Evolutionary conservation across 805 yeast genomes (phyloP), one percentile per base, ranked within the genome.

Genomic region (Metschnikowia koreensis): DNA sequence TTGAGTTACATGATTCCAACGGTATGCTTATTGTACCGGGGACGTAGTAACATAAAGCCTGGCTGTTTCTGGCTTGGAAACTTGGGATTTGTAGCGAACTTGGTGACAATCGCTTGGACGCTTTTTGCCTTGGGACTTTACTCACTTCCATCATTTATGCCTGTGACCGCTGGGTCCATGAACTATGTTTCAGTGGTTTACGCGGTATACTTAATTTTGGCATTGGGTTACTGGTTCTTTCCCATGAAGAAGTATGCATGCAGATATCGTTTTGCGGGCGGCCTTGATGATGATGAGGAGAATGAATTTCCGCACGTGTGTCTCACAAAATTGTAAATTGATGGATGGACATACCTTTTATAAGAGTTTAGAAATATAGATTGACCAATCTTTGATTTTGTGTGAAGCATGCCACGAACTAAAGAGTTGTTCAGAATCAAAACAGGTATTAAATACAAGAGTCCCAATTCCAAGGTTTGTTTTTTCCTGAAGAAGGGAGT

Each of bases 251-350:
- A 62, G 29, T 72, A 63, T 59, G 62, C 72, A 40, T 70, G 76
- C 58, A 65, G 73, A 57, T 70, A 65, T 46, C 59, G 60, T 36
- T 74, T 74, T 56, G 77, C 78, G 22, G 78, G 78, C 15, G 79
- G 79, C 11, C 57, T 66, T 50, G 68, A 65, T 27, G 66, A 66
- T 52, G 63, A 64, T 52, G 75, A 71, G 47, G 79, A 74, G 60
- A 67, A 64, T 52, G 79, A 74, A 59, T 74, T 73, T 57, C 77
- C 78, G 2, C 70, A 74, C 44, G 77, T 74, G 47, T 74, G 78
- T 57, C 61, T 69, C 52, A 63, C 56, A 40, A 34, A 44, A 27
- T 34, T 56, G 41, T 56, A 27, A 37, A 12, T 31, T 31, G 22
- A 22, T 22, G 22, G 4, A 22, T 22, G 22, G 4, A 22, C 4